phyloP scores from a whole-genome alignment of 306 rosid species.

The Abrus precatorius region DNA sequence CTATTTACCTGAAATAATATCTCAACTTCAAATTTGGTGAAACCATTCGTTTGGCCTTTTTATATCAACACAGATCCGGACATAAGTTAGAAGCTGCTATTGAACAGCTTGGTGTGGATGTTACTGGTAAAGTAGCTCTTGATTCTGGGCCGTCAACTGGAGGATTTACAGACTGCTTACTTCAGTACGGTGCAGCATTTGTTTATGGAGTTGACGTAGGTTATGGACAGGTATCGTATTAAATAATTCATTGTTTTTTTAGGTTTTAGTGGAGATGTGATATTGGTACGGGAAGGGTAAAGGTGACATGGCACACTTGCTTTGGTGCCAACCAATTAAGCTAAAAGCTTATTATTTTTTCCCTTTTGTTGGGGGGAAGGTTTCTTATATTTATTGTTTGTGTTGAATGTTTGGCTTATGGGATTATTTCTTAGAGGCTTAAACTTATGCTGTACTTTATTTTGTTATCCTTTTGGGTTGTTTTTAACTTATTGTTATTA shows the following conservation, averaged over 20 bases:
- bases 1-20: conserved; percentile 6
- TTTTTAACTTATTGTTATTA: neutral
- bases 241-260: neutral
- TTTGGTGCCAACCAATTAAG: neutral
- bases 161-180: conserved; percentile 95
- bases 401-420: neutral
- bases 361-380: neutral
- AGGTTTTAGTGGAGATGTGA: neutral
- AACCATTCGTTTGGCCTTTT: conserved; percentile 32
- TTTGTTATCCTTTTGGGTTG: neutral
- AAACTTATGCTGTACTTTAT: neutral
- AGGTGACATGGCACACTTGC: neutral
- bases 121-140: conserved; percentile 86
- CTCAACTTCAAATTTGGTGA: conserved; percentile 24
- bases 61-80: conserved; percentile 74
- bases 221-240: conserved; percentile 83
- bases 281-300: neutral
- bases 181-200: conserved; percentile 89
- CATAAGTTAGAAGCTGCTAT: conserved; percentile 94
- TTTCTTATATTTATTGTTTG: neutral
- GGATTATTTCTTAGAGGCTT: too few species aligned
- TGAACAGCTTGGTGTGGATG: conserved; percentile 78
- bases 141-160: conserved; percentile 97
- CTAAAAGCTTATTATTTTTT: neutral
- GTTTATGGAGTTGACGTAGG: conserved; percentile 97